A percentile compares a stretch with the other conserved stretches of the same genome.
phyloP scores from a whole-genome alignment of 140 eudicot species.

The Senecio squalidus region DNA sequence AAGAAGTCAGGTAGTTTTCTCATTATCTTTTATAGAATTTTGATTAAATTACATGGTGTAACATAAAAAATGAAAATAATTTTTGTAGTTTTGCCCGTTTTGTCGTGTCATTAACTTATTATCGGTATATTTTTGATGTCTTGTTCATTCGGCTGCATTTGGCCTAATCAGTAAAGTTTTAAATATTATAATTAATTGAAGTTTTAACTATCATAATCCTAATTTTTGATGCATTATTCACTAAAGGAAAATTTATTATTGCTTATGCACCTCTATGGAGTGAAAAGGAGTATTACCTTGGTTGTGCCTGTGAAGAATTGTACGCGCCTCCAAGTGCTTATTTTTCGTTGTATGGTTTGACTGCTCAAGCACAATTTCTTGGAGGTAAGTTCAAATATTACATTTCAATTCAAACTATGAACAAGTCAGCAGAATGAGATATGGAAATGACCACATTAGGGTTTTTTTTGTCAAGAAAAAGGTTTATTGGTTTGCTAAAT shows the following conservation, averaged over 20 bases:
- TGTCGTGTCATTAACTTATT: background rate
- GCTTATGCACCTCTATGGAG: conserved; percentile 73
- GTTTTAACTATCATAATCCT: background rate
- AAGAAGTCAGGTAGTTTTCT: conserved; percentile 67
- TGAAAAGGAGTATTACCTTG: conserved; percentile 96
- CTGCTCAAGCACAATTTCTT: conserved; percentile 65
- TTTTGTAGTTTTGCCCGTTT: background rate
- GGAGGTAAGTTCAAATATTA: conserved; percentile 57
- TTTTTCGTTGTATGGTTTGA: conserved; percentile 76
- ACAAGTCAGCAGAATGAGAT: conserved; percentile 2
- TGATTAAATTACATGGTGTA: background rate
- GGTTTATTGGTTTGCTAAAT: conserved; percentile 3
- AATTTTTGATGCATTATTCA: no score
- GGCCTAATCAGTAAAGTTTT: no score
- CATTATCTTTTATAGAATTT: background rate
- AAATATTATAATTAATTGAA: no score
- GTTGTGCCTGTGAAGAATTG: conserved; percentile 91
- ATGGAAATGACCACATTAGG: background rate
- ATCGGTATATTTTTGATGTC: background rate
- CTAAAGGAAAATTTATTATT: conserved; percentile 85
- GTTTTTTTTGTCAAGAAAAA: no score
- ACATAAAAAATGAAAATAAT: background rate
- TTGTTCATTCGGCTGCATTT: no score
- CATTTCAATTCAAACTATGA: conserved; percentile 11
- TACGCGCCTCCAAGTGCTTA: conserved; percentile 98